phyloP scores from a whole-genome alignment of 805 yeast species.

The Candida coleopterorum region DNA sequence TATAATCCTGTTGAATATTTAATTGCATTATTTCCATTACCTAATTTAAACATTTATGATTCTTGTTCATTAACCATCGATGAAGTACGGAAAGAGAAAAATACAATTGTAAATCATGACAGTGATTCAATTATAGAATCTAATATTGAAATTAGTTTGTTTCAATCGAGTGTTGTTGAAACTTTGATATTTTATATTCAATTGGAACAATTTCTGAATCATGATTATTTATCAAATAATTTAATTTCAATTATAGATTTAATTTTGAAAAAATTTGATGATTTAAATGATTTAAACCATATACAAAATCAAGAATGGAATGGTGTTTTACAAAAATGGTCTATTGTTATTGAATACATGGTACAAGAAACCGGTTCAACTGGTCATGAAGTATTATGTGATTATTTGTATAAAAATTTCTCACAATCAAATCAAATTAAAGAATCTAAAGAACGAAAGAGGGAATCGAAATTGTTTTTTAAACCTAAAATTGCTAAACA shows the following conservation, averaged over 20 bases:
- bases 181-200: constrained; percentile 33
- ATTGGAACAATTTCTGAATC: constrained; percentile 35
- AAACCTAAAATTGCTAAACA: constrained; percentile 17
- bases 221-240: constrained; percentile 29
- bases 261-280: constrained; percentile 27
- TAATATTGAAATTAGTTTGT: constrained; percentile 16
- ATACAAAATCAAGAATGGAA: constrained; percentile 31
- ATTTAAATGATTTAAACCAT: constrained; percentile 18
- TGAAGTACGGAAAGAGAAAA: constrained; percentile 16
- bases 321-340: constrained; percentile 25
- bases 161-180: constrained; percentile 30
- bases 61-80: constrained; percentile 15
- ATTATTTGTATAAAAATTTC: constrained; percentile 27
- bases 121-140: constrained; percentile 21
- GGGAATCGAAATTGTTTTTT: constrained; percentile 17
- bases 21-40: constrained; percentile 26
- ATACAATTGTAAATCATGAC: constrained; percentile 19
- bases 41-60: constrained; percentile 28
- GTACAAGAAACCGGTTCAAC: constrained; percentile 33
- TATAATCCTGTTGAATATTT: constrained; percentile 32
- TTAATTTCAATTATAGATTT: constrained; percentile 24
- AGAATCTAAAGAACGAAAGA: constrained; percentile 16
- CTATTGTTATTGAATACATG: constrained; percentile 22
- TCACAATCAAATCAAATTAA: constrained; percentile 2
- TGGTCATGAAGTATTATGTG: constrained; percentile 32